These are phyloP conservation scores for Ogataea nitratoaversa DNA, from an alignment of 805 yeast genomes.

Conservation along the genomic window DNA sequence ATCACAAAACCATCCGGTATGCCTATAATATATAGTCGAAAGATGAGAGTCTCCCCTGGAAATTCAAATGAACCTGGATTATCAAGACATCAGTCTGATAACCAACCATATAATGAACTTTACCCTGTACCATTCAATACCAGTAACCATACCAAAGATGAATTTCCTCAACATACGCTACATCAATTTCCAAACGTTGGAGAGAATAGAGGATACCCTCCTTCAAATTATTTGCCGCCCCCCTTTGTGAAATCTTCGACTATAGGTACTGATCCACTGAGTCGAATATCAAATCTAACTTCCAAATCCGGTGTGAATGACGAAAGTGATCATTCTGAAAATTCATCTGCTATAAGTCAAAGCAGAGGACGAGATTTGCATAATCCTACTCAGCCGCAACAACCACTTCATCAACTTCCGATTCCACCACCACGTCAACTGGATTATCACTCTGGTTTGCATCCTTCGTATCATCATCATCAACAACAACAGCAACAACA, in stretches of 20 bases:
- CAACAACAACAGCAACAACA: neutral
- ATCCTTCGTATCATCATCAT: neutral
- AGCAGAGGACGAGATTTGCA: slow-evolving; percentile 5
- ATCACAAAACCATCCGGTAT: slow-evolving; percentile 5
- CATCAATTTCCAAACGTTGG: neutral
- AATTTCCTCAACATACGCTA: neutral
- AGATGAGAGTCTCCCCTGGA: neutral
- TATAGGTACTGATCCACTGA: neutral
- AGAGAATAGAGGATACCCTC: neutral
- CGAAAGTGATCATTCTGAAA: slow-evolving; percentile 9
- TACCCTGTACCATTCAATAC: neutral
- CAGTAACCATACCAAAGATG: neutral
- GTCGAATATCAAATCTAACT: neutral
- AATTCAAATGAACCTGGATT: neutral
- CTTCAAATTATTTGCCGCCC: neutral
- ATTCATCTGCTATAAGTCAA: slow-evolving; percentile 6
- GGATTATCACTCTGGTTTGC: neutral
- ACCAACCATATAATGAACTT: too few relatives aligned
- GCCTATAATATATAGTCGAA: neutral
- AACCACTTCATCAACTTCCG: slow-evolving; percentile 1
- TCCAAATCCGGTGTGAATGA: slow-evolving; percentile 3
- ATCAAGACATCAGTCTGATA: slow-evolving; percentile 3
- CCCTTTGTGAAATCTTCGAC: neutral
- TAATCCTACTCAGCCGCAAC: slow-evolving; percentile 7
- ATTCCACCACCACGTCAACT: neutral